phyloP scores from a whole-genome alignment of 177 flowering plant species.

The Vitis hybrid region DNA sequence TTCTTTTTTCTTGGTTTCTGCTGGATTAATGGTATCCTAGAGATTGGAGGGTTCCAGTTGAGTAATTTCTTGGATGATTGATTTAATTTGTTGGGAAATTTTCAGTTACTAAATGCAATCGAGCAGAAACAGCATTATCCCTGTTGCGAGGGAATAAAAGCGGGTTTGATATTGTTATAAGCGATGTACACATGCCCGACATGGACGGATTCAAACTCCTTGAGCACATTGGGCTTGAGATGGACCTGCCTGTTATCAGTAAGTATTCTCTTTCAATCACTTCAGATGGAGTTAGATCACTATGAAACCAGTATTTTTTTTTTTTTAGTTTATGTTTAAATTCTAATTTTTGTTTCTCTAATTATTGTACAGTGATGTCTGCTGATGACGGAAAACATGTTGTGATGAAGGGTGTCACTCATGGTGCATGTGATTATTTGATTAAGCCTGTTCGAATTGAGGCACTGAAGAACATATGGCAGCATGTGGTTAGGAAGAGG shows the following conservation, averaged over 20 bases:
- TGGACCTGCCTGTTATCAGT: constrained; percentile 83
- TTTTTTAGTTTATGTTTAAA: not conserved
- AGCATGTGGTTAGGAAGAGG: constrained; percentile 75
- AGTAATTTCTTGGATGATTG: not conserved
- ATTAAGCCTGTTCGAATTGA: constrained; percentile 64
- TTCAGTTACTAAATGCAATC: constrained; percentile 78
- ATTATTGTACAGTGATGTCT: constrained; percentile 58
- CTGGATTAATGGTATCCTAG: not conserved
- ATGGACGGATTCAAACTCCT: constrained; percentile 97
- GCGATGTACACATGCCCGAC: constrained; percentile 98
- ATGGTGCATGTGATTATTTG: constrained; percentile 69
- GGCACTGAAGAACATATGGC: constrained; percentile 77
- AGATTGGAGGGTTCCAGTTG: too few relatives aligned
- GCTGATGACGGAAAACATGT: constrained; percentile 54
- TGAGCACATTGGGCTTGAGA: constrained; percentile 69
- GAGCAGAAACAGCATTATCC: constrained; percentile 62
- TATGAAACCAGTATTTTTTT: not conserved
- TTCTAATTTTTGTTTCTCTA: not conserved
- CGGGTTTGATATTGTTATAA: constrained; percentile 74
- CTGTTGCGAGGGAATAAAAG: constrained; percentile 58
- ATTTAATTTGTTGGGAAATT: not conserved
- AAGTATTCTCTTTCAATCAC: constrained; percentile 12
- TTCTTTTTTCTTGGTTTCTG: not conserved
- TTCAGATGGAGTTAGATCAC: not conserved
- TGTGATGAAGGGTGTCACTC: constrained; percentile 69